A percentile compares a stretch with the other conserved stretches of the same genome.
These are phyloP conservation scores for Daldinia vernicosa DNA, from an alignment of 495 filamentous ascomycete genomes.

Conservation along the genomic window DNA sequence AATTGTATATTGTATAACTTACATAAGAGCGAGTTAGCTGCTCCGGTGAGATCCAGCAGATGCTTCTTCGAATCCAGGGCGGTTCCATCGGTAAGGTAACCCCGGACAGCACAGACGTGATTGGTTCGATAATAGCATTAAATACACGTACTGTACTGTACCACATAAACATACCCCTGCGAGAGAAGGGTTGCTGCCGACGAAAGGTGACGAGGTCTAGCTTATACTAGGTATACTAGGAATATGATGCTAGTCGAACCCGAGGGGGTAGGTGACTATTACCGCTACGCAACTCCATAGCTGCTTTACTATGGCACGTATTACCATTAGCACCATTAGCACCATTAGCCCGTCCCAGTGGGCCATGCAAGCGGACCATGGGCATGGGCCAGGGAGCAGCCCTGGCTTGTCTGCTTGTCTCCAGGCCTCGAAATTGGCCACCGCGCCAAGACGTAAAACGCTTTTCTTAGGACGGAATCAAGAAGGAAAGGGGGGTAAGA, in stretches of 20 bases:
- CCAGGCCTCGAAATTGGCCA: constrained; percentile 41
- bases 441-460: constrained; percentile 42
- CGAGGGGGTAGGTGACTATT: constrained; percentile 34
- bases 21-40: constrained; percentile 33
- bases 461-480: constrained; percentile 32
- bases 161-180: constrained; percentile 24
- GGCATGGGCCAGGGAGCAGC: constrained; percentile 31
- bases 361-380: constrained; percentile 25
- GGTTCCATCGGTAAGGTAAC: constrained; percentile 50
- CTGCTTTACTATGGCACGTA: constrained; percentile 33
- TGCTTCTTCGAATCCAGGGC: constrained; percentile 47
- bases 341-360: constrained; percentile 8
- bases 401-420: constrained; percentile 18
- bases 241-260: constrained; percentile 28
- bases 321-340: constrained; percentile 42
- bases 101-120: constrained; percentile 35
- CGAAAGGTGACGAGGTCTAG: constrained; percentile 12
- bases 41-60: constrained; percentile 46
- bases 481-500: constrained; percentile 30
- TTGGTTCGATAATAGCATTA: constrained; percentile 39
- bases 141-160: constrained; percentile 27
- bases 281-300: constrained; percentile 27
- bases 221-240: constrained; percentile 4
- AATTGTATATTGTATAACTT: not conserved
- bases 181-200: constrained; percentile 32